These are phyloP conservation scores for Fusarium aywerte DNA, from an alignment of 2,329 filamentous ascomycete genomes.

Conservation along the genomic window DNA sequence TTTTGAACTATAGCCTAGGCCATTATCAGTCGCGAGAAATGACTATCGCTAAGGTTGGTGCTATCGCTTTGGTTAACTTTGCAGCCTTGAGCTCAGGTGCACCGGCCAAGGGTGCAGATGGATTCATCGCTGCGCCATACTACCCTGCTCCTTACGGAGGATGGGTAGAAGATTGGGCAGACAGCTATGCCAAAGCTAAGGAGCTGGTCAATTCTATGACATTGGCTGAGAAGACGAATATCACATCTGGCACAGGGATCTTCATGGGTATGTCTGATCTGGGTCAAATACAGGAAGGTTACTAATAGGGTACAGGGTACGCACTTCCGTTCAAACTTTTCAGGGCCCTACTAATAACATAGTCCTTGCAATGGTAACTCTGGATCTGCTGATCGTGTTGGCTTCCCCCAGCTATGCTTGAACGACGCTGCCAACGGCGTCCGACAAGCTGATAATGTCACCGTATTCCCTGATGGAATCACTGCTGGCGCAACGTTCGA, in stretches of 20 bases:
- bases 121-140: constrained; percentile 63
- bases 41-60: not conserved
- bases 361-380: constrained; percentile 80
- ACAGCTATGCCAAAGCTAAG: constrained; percentile 76
- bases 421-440: constrained; percentile 79
- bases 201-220: constrained; percentile 79
- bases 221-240: constrained; percentile 81
- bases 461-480: constrained; percentile 83
- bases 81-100: constrained; percentile 3
- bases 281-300: accelerated
- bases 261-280: constrained; percentile 67
- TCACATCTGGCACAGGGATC: constrained; percentile 76
- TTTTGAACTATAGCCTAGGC: not conserved
- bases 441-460: constrained; percentile 77
- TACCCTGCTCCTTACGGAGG: constrained; percentile 79
- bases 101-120: constrained; percentile 20
- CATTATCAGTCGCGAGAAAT: not conserved
- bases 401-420: constrained; percentile 77
- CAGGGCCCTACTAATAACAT: constrained; percentile 1
- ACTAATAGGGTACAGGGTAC: constrained; percentile 30
- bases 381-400: constrained; percentile 74
- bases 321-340: accelerated
- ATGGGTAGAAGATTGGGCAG: constrained; percentile 74
- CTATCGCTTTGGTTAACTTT: constrained; percentile 3
- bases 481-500: constrained; percentile 80